Evolutionary conservation across 2,329 filamentous ascomycete genomes (phyloP), one percentile per base, ranked within the genome.

Genomic region (Pestalotiopsis sp.): DNA sequence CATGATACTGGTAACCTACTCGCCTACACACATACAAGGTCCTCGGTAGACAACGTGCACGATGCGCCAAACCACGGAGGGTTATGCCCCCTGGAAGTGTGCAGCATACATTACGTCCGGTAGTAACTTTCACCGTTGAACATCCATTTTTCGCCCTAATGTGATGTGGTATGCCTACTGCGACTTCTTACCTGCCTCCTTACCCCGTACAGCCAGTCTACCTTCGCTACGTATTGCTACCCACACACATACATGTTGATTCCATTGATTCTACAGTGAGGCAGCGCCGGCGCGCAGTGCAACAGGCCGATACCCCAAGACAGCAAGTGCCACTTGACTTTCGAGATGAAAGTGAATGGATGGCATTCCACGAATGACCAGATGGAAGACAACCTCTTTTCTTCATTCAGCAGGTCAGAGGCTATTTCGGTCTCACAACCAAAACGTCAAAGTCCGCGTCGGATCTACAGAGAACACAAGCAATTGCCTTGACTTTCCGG

Each of bases 331-430:
- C 25, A 49, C 41, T 65, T 39, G 31, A 57, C 25, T 49, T 65
- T 49, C 45, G 49, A 58, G n/a, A 65, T 65, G 63, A 58, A 17
- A 52, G 27, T 36, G 25, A 58, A 25, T 25, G 20, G n/a, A 49
- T 12, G 12, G 63, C 63, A 36, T 65, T 65, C 63, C 63, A 65
- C 63, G 63, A 65, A 65, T 65, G 63, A 57, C 27, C 36, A 38
- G 23, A 36, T 36, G 31, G 36, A 17, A 62, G 27, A 39, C 31
- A 17, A n/a, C 17, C 45, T 9, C 17, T 52, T 58, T n/a, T 1
- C 63, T 65, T 65, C 49, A 57, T 65, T 11, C 38, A 57, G 63
- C 63, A 55, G 49, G 25, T 39, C 7, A 39, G 31, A 36, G 59
- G 27, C 31, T 62, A 62, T 39, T 62, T 39, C 27, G 27, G 45